Conservation (phyloP, 73 alveolate genomes). For the Paramecium octaurelia region DNA sequence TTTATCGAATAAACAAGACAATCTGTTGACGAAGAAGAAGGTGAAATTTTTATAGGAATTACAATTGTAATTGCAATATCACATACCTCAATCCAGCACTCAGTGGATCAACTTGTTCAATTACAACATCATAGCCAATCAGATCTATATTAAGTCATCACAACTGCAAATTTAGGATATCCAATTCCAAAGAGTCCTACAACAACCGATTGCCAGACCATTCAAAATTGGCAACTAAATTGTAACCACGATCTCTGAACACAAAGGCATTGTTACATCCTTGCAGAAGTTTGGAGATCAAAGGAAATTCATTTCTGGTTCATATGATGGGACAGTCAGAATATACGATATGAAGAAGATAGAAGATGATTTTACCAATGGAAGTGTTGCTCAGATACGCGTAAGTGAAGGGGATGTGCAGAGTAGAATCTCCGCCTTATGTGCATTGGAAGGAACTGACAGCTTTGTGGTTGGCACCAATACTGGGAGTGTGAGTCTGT, state of each 20-base stretch:
- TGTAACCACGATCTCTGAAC: conserved; percentile 10
- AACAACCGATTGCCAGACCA: not conserved
- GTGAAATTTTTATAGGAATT: not conserved
- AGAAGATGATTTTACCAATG: conserved; percentile 5
- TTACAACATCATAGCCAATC: not conserved
- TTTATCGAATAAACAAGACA: not conserved
- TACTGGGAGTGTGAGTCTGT: not conserved
- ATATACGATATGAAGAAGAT: not conserved
- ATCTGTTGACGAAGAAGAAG: not conserved
- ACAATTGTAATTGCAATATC: not conserved
- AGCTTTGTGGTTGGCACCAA: not conserved
- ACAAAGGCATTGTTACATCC: conserved; percentile 8
- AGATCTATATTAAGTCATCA: not conserved
- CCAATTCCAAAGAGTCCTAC: not conserved
- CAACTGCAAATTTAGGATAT: not conserved
- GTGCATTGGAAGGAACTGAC: conserved; percentile 21
- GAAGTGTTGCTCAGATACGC: not conserved
- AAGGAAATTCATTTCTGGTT: not conserved
- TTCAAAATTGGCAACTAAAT: not conserved
- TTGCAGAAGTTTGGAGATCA: not conserved
- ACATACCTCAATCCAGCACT: not conserved
- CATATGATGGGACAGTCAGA: conserved; percentile 18
- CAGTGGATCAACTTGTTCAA: not conserved
- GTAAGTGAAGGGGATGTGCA: not conserved
- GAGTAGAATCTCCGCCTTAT: not conserved